Percentiles rank a stretch among this genome's conserved stretches.
Conservation (phyloP, 768 basidiomycete species). For the Leccinum olivaceopallidum region DNA sequence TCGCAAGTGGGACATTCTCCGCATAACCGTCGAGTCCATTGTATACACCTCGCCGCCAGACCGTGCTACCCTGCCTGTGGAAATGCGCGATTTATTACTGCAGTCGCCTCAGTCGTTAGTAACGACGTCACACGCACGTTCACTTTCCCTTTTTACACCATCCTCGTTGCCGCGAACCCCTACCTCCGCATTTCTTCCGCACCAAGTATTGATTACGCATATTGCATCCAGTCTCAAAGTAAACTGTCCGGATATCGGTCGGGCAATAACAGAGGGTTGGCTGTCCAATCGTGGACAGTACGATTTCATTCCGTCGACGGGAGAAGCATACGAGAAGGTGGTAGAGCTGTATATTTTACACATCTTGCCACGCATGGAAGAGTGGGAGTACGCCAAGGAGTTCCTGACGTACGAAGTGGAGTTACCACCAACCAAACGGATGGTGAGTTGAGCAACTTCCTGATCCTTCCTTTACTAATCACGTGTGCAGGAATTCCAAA, state of each 20-base stretch:
- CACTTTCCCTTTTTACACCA: constrained; percentile 68
- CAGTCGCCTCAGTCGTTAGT: constrained; percentile 62
- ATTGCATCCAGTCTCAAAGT: constrained; percentile 70
- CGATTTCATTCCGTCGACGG: constrained; percentile 31
- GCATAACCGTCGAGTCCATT: constrained; percentile 80
- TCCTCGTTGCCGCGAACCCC: constrained; percentile 37
- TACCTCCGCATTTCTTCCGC: constrained; percentile 60
- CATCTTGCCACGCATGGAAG: constrained; percentile 67
- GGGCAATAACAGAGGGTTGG: constrained; percentile 78
- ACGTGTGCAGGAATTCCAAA: constrained; percentile 34
- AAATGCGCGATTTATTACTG: constrained; percentile 51
- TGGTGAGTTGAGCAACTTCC: constrained; percentile 42
- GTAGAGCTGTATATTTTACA: constrained; percentile 76
- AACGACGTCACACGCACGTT: constrained; percentile 58
- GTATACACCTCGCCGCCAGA: constrained; percentile 58
- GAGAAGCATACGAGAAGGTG: constrained; percentile 69
- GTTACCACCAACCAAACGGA: constrained; percentile 47
- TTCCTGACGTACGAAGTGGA: constrained; percentile 76
- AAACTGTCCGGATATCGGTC: constrained; percentile 57
- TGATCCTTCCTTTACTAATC: constrained; percentile 7
- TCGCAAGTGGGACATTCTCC: constrained; percentile 85
- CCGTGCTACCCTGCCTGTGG: constrained; percentile 43
- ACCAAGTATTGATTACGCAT: constrained; percentile 69
- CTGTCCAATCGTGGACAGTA: constrained; percentile 55
- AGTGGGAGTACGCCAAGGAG: constrained; percentile 80